phyloP scores from a whole-genome alignment of 495 filamentous ascomycete species.

The Trypethelium eluteriae region DNA sequence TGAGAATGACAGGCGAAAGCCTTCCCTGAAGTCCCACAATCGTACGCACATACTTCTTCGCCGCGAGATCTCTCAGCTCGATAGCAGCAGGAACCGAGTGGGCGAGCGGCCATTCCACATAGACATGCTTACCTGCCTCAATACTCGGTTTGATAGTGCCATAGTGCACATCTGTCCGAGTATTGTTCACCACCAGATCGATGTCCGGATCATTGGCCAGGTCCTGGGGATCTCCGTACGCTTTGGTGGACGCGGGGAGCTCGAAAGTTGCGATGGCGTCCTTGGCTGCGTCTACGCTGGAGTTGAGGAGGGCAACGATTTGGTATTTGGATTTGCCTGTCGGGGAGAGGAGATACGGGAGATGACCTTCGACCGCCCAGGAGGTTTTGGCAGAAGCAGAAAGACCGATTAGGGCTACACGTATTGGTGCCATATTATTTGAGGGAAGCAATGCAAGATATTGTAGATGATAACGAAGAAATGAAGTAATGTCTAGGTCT shows the following conservation, averaged over 20 bases:
- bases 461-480: background rate
- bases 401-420: slow-evolving; percentile 53
- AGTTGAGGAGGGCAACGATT: slow-evolving; percentile 55
- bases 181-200: slow-evolving; percentile 51
- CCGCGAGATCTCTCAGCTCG: slow-evolving; percentile 39
- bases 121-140: slow-evolving; percentile 50
- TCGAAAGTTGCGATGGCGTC: slow-evolving; percentile 42
- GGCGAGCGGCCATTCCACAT: slow-evolving; percentile 51
- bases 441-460: background rate
- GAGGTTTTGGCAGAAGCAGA: slow-evolving; percentile 40
- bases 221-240: slow-evolving; percentile 46
- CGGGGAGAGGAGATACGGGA: slow-evolving; percentile 45
- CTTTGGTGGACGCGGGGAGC: slow-evolving; percentile 39
- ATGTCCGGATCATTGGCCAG: slow-evolving; percentile 49
- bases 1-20: slow-evolving; percentile 37
- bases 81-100: slow-evolving; percentile 32
- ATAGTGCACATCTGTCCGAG: slow-evolving; percentile 50
- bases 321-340: slow-evolving; percentile 38
- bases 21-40: slow-evolving; percentile 49
- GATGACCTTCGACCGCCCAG: slow-evolving; percentile 51
- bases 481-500: background rate
- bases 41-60: slow-evolving; percentile 36
- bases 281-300: slow-evolving; percentile 42
- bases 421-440: slow-evolving; percentile 42
- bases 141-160: slow-evolving; percentile 42